phyloP scores from a whole-genome alignment of 179 eudicot genomes.

The Gypsophila paniculata region DNA sequence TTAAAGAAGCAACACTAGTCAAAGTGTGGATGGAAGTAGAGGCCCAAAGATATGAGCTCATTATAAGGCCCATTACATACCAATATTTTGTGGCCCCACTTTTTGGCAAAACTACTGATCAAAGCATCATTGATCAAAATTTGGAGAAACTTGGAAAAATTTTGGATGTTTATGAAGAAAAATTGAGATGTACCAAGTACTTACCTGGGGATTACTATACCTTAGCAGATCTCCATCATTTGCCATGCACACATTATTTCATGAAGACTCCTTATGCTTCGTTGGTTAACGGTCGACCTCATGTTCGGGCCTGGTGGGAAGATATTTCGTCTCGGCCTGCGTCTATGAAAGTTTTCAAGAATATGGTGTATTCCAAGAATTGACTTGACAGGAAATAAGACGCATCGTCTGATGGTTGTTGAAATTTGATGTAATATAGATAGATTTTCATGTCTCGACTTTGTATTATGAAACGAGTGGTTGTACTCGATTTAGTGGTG shows the following conservation, averaged over 20 bases:
- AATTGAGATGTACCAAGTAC: constrained; percentile 31
- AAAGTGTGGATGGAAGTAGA: constrained; percentile 43
- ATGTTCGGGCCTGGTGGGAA: constrained; percentile 40
- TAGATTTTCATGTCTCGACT: not conserved
- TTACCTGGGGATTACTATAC: constrained; percentile 40
- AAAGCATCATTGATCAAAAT: constrained; percentile 23
- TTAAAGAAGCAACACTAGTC: constrained; percentile 32
- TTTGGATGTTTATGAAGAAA: constrained; percentile 34
- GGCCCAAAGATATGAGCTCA: constrained; percentile 34
- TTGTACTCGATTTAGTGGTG: too few relatives aligned
- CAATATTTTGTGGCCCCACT: constrained; percentile 26
- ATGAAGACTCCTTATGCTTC: constrained; percentile 30
- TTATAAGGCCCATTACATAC: constrained; percentile 30
- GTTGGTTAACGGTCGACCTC: constrained; percentile 25
- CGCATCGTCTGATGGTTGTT: not conserved
- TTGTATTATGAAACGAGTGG: not conserved
- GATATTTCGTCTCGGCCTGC: constrained; percentile 32
- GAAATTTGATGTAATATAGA: not conserved
- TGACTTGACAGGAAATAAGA: constrained; percentile 1
- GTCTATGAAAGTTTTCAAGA: constrained; percentile 22
- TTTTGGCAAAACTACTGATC: constrained; percentile 22
- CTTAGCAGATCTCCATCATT: constrained; percentile 39
- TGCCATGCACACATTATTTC: constrained; percentile 31
- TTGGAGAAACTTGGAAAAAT: constrained; percentile 30
- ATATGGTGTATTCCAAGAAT: constrained; percentile 25